Conservation (phyloP, 148 eudicot genomes). For the Silene latifolia region DNA sequence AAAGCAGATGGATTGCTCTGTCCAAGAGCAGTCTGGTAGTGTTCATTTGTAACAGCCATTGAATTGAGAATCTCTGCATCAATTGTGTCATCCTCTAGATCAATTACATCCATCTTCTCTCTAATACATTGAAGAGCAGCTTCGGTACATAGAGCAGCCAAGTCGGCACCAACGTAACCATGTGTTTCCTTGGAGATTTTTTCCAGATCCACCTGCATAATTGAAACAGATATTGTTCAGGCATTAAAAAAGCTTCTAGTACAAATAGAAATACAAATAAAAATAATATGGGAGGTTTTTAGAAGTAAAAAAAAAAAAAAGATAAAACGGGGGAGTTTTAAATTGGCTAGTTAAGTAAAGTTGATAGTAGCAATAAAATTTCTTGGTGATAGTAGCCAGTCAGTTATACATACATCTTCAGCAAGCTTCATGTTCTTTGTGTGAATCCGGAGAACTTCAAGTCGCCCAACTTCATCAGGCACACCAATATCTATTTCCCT, state of each 20-base stretch:
- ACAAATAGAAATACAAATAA: no score
- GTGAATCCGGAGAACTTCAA: slow-evolving; percentile 86
- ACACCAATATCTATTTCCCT: slow-evolving; percentile 92
- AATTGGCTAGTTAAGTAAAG: no score
- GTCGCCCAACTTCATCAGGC: slow-evolving; percentile 85
- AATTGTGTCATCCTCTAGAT: slow-evolving; percentile 76
- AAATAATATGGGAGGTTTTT: no score
- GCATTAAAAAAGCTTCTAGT: not conserved
- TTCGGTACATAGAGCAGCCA: slow-evolving; percentile 88
- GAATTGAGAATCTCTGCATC: slow-evolving; percentile 90
- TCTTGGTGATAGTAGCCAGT: not conserved
- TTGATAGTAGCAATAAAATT: no score
- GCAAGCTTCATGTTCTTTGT: slow-evolving; percentile 92
- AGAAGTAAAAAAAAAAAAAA: no score
- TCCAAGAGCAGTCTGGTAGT: slow-evolving; percentile 83
- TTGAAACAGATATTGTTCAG: not conserved
- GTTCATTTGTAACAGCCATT: slow-evolving; percentile 87
- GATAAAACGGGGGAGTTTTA: not conserved
- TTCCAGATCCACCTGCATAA: slow-evolving; percentile 72
- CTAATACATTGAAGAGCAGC: slow-evolving; percentile 88
- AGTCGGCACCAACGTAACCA: slow-evolving; percentile 84
- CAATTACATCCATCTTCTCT: slow-evolving; percentile 94
- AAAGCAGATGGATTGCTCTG: slow-evolving; percentile 89
- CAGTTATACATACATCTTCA: slow-evolving; percentile 54
- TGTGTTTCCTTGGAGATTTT: slow-evolving; percentile 77